Conservation (phyloP, 805 yeast genomes). For the Candida ponderosae region DNA sequence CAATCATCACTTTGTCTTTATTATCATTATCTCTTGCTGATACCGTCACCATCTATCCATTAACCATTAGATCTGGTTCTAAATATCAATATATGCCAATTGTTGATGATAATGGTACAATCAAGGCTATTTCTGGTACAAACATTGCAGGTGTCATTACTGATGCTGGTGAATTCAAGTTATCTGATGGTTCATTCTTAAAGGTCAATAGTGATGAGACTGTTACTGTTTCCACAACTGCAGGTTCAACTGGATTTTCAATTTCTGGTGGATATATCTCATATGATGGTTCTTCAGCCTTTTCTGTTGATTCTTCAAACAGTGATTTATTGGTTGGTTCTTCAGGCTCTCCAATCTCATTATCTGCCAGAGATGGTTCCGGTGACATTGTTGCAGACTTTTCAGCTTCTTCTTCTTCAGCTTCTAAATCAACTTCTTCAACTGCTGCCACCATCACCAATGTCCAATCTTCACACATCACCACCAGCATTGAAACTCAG, state of each 20-base stretch:
- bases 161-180: conserved; percentile 24
- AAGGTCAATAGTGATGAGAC: conserved; percentile 18
- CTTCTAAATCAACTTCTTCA: conserved; percentile 1
- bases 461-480: conserved; percentile 3
- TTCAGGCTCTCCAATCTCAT: conserved; percentile 7
- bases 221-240: conserved; percentile 17
- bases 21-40: conserved; percentile 26
- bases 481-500: not conserved
- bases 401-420: conserved; percentile 3
- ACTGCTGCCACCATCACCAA: conserved; percentile 1
- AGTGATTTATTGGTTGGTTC: conserved; percentile 7
- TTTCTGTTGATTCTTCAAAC: conserved; percentile 27
- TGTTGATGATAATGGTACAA: conserved; percentile 10
- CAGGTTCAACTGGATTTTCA: conserved; percentile 32
- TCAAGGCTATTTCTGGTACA: conserved; percentile 11
- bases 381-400: conserved; percentile 19
- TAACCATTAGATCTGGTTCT: conserved; percentile 29
- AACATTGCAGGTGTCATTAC: conserved; percentile 17
- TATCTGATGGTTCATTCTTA: conserved; percentile 22
- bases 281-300: conserved; percentile 25
- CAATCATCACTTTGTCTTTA: conserved; percentile 18
- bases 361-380: conserved; percentile 11
- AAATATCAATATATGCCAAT: conserved; percentile 23
- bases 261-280: conserved; percentile 29
- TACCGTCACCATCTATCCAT: conserved; percentile 26